Evolutionary conservation across 192 early-diverging fungal species (phyloP), one percentile per base, ranked within the genome.

Genomic region (Pecoramyces ruminantium): DNA sequence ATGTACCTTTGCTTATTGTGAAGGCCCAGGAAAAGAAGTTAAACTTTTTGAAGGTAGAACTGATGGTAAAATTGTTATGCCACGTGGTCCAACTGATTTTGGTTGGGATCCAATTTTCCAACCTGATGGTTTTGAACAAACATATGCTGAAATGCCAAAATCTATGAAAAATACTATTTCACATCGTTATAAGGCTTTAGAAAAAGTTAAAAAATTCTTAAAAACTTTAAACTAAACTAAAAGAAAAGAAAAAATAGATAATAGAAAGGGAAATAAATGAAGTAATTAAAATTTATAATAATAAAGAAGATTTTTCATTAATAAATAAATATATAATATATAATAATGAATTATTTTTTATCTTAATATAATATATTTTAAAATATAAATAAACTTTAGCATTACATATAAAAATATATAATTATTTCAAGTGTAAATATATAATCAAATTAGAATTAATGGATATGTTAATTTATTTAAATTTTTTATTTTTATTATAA

Each of bases 71-170:
- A 97, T 99, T 83, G 97, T 99, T 0, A 87, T 86, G 78, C 87
- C 96, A 15, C 89, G 95, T 42, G 97, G 97, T 0, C 92, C 94
- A 15, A 83, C 84, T 16, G 84, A 86, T 78, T 99, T 99, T 88
- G 97, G 97, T 16, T 99, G 97, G 97, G 96, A 99, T 89, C 93
- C 96, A 13, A 88, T 97, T 38, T 99, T 99, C 84, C 85, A 94
- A 87, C 97, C 97, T 18, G 90, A 92, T 79, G 93, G 92, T 30
- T 88, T 85, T 77, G 84, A 86, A 78, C 81, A 90, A 81, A 94
- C 92, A 21, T 96, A 95, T 86, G 96, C 95, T 15, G 95, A 98
- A 85, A 93, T 99, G 93, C 87, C 90, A 15, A 92, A 94, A 82
- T 85, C 83, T 25, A 77, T 89, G 78, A 99, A 99, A 82, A 98